A percentile compares a stretch with the other conserved stretches of the same genome.
These are phyloP conservation scores for Byssothecium circinans DNA, from an alignment of 2,329 filamentous ascomycete genomes.

Conservation along the genomic window DNA sequence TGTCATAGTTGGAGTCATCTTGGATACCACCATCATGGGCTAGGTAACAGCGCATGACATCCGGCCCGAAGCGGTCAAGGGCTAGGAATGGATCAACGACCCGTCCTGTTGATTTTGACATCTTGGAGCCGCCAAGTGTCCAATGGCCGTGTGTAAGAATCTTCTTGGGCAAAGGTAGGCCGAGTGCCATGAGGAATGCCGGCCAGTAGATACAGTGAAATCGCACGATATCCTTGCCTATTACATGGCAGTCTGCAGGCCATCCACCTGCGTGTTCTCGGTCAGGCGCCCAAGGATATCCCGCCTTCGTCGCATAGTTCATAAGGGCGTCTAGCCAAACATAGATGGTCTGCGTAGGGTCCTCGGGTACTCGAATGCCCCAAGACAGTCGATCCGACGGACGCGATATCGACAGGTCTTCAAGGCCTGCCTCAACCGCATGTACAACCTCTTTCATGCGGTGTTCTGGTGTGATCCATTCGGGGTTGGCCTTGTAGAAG, in stretches of 20 bases:
- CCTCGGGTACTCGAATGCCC: constrained; percentile 87
- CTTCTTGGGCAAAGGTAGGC: constrained; percentile 74
- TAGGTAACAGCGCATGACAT: constrained; percentile 87
- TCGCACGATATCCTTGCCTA: constrained; percentile 92
- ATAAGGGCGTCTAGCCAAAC: constrained; percentile 97
- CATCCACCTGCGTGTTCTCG: constrained; percentile 67
- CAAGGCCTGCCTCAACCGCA: constrained; percentile 75
- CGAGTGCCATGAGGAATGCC: constrained; percentile 86
- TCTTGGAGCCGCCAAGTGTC: constrained; percentile 89
- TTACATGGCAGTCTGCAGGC: constrained; percentile 89
- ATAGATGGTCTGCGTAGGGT: constrained; percentile 87
- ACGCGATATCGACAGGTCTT: constrained; percentile 87
- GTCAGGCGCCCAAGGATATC: constrained; percentile 78
- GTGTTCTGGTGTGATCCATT: constrained; percentile 71
- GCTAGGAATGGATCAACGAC: constrained; percentile 94
- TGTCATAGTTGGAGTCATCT: constrained; percentile 83
- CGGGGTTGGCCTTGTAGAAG: constrained; percentile 76
- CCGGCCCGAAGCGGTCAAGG: constrained; percentile 82
- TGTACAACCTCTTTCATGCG: constrained; percentile 78
- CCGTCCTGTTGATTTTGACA: constrained; percentile 95
- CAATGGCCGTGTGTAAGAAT: constrained; percentile 92
- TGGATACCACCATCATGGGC: constrained; percentile 75
- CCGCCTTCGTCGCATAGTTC: constrained; percentile 87
- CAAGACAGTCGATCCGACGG: constrained; percentile 76
- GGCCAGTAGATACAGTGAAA: constrained; percentile 99